Evolutionary conservation across 2,329 filamentous ascomycete species (phyloP).

Genomic region (Talaromyces atroroseus): DNA sequence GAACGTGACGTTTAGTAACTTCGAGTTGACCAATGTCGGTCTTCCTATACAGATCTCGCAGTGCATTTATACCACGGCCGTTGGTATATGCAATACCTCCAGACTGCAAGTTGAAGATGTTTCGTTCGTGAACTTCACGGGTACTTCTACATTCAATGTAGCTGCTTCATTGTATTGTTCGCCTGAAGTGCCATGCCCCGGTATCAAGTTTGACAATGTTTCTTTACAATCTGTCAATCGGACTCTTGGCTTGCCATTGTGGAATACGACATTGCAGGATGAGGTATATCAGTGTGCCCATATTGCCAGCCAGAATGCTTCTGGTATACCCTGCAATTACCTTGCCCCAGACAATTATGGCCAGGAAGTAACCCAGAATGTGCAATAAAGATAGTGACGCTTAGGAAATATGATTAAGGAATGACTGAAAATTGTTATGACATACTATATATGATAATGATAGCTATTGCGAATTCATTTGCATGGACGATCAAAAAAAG

Average conservation of each 20-base stretch:
- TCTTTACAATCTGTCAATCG: constrained; percentile 41
- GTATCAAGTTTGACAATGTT: constrained; percentile 43
- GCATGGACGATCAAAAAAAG: no score
- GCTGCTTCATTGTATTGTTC: constrained; percentile 45
- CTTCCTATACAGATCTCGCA: constrained; percentile 24
- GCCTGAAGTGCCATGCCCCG: constrained; percentile 39
- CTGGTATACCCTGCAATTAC: constrained; percentile 23
- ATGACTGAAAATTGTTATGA: no score
- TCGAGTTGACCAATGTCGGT: constrained; percentile 20
- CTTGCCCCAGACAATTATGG: constrained; percentile 21
- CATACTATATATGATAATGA: no score
- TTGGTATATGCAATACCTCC: constrained; percentile 9
- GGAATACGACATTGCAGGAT: constrained; percentile 18
- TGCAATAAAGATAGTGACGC: neutral
- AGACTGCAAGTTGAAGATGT: constrained; percentile 43
- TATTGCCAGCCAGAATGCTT: constrained; percentile 23
- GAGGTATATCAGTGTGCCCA: constrained; percentile 43
- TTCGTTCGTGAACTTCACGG: constrained; percentile 47
- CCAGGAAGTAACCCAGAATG: constrained; percentile 9
- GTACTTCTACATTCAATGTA: constrained; percentile 47
- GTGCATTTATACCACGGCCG: constrained; percentile 20
- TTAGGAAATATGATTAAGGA: no score
- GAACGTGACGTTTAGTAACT: constrained; percentile 21
- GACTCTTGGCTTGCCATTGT: constrained; percentile 26
- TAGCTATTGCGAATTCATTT: no score